Base-by-base conservation (phyloP, 768 basidiomycete species). In the Agaricus blazei region DNA sequence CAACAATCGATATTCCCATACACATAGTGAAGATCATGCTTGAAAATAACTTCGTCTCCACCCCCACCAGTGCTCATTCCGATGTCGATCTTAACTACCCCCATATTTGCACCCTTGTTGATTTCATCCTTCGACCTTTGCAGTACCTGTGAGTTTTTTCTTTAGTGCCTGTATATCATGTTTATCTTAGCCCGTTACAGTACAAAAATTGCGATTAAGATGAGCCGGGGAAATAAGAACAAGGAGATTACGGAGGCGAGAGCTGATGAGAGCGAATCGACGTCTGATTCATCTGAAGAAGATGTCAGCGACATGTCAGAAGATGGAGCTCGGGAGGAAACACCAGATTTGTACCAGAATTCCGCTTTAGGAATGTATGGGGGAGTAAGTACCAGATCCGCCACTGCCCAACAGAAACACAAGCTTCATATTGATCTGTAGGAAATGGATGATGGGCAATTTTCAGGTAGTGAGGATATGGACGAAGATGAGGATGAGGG, bases 11-110 rank as follows among this genome's bases (percentile, higher is more conserved):
- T 48, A 79, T 79, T n/a, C 87, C 88, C 3, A 87, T 93, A 7
- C 95, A 97, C 58, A 81, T 98, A 51, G 93, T 96, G 23, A 98
- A 98, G 73, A 81, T 95, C 59, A 99, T 99, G 97, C 72, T 99
- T 49, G 97, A 99, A 77, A 98, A 98, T 75, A 91, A 91, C 65
- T 95, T 92, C 60, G 97, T 98, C 14, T 80, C 88, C 3, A 85
- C 87, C 1, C 74, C 99, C 36, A 98, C 97, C 0, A 87, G 77
- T 42, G 88, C 93, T 9, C 77, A 98, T 15, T 85, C 90, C 4
- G 97, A 99, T 51, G 84, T 96, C 41, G 97, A 99, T 65, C 81
- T 98, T 38, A 97, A 97, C 66, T 98, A 93, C 70, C 97, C 97
- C 1, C 86, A 93, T 62, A 83, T 97, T 58, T 85, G 90, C 48